These are phyloP conservation scores for Grosmannia penicillata DNA, from an alignment of 2,329 filamentous ascomycete genomes.

Conservation along the genomic window DNA sequence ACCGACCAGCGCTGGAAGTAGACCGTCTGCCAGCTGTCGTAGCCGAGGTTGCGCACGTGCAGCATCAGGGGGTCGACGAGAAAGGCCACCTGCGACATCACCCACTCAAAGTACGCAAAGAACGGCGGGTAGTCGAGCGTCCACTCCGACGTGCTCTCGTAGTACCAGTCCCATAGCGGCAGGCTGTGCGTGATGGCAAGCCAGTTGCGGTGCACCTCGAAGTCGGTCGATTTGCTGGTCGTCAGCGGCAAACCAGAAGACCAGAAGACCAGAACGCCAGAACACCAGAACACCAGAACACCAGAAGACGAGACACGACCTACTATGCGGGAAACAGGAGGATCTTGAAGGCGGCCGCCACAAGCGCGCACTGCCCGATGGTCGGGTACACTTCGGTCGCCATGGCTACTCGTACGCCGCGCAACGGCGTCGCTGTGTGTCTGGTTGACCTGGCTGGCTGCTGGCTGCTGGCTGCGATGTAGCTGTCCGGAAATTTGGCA, in stretches of 20 bases:
- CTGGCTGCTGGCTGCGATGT: too few species aligned
- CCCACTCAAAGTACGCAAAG: conserved; percentile 95
- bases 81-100: conserved; percentile 65
- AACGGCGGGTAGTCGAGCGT: conserved; percentile 97
- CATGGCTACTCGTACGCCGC: conserved; percentile 38
- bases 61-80: conserved; percentile 73
- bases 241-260: too few species aligned
- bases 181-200: conserved; percentile 87
- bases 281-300: not conserved
- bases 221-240: conserved; percentile 92
- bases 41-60: conserved; percentile 61
- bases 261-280: not conserved
- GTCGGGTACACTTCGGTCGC: conserved; percentile 63
- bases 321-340: conserved; percentile 92
- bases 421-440: not conserved
- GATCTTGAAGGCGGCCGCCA: conserved; percentile 79
- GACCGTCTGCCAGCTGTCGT: conserved; percentile 85
- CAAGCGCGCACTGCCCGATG: conserved; percentile 74
- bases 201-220: conserved; percentile 98
- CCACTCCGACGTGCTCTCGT: conserved; percentile 97
- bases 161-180: conserved; percentile 83
- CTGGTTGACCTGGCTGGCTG: too few species aligned
- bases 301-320: too few species aligned
- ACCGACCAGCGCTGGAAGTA: conserved; percentile 90
- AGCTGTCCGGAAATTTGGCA: too few species aligned